Conservation (phyloP, 139 green algal genomes). For the Chlorella sorokiniana region DNA sequence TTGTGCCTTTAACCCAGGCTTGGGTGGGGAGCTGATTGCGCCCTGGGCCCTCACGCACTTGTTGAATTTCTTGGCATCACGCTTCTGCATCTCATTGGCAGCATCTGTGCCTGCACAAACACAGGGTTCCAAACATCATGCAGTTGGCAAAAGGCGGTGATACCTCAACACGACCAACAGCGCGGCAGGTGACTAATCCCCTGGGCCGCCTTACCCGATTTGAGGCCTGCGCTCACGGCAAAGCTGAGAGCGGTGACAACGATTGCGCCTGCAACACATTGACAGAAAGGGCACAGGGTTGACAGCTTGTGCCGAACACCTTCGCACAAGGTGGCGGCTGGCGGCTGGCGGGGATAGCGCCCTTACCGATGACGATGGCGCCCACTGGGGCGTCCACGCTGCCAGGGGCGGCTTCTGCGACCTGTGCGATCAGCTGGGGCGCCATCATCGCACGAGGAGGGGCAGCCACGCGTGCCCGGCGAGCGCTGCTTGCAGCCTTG, state of each 20-base stretch:
- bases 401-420: slow-evolving; percentile 17
- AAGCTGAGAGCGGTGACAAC: slow-evolving; percentile 12
- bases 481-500: not conserved
- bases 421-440: not conserved
- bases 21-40: not conserved
- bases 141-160: not conserved
- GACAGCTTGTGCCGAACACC: not conserved
- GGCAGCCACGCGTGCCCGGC: not conserved
- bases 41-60: not conserved
- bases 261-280: slow-evolving; percentile 4
- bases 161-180: no score
- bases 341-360: not conserved
- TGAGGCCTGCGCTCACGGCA: slow-evolving; percentile 10
- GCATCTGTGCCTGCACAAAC: slow-evolving; percentile 28
- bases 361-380: slow-evolving; percentile 14
- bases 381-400: slow-evolving; percentile 34
- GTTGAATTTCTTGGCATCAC: slow-evolving; percentile 38
- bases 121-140: not conserved
- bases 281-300: not conserved
- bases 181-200: no score
- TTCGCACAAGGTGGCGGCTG: not conserved
- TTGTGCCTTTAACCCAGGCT: no score
- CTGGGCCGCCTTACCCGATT: slow-evolving; percentile 29
- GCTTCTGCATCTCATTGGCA: slow-evolving; percentile 39
- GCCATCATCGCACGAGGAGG: not conserved